Percentiles rank a stretch among this genome's conserved stretches.
Conservation (phyloP, 768 basidiomycete species). For the Filobasidium floriforme region DNA sequence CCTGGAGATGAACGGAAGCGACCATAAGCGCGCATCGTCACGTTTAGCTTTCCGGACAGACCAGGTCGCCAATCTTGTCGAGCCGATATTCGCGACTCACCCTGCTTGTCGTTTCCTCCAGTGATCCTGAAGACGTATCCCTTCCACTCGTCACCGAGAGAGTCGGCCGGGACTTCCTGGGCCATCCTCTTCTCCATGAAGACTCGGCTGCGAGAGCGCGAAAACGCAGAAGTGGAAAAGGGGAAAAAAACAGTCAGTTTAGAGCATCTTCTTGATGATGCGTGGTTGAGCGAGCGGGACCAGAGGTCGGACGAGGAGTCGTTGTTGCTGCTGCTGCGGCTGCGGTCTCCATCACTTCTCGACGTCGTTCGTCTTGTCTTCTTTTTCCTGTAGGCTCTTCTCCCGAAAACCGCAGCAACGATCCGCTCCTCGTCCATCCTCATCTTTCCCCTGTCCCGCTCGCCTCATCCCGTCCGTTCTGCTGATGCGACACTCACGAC, state of each 20-base stretch:
- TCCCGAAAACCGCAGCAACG: not conserved
- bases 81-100: constrained; percentile 3
- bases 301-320: too few species aligned
- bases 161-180: constrained; percentile 85
- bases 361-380: too few species aligned
- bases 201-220: constrained; percentile 57
- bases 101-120: constrained; percentile 77
- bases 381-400: not conserved
- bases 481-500: constrained; percentile 29
- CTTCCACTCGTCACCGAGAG: constrained; percentile 90
- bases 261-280: too few species aligned
- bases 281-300: too few species aligned
- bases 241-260: not conserved
- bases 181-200: constrained; percentile 97
- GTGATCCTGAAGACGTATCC: constrained; percentile 96
- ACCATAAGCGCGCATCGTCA: constrained; percentile 53
- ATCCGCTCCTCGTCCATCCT: not conserved
- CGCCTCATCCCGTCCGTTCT: too few species aligned
- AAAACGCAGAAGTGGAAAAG: constrained; percentile 9
- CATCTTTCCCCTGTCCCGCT: not conserved
- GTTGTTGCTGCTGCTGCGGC: too few species aligned
- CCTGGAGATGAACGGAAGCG: constrained; percentile 45
- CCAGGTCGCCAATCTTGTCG: not conserved
- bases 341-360: too few species aligned
- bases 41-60: not conserved